Evolutionary conservation across 495 filamentous ascomycete species (phyloP).

Genomic region (Penicillium pancosmium): DNA sequence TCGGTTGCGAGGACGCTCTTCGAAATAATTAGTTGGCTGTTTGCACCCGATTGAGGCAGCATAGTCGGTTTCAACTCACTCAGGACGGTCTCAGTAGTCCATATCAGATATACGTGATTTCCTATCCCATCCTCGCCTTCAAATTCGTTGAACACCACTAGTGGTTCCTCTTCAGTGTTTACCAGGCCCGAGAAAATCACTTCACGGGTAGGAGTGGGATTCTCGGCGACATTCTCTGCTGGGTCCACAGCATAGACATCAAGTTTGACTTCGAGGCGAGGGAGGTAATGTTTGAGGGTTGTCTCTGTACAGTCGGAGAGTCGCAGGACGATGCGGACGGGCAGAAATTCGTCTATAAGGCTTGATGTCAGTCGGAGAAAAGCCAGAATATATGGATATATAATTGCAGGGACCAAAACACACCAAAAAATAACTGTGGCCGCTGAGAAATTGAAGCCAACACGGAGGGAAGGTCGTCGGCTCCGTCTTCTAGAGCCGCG

Average conservation of each 20-base stretch:
- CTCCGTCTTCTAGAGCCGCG: conserved; percentile 49
- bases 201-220: conserved; percentile 59
- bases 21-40: conserved; percentile 20
- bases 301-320: conserved; percentile 64
- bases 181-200: conserved; percentile 66
- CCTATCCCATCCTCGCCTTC: conserved; percentile 55
- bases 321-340: conserved; percentile 71
- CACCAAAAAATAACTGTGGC: conserved; percentile 71
- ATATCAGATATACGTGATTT: conserved; percentile 71
- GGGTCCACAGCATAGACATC: conserved; percentile 73
- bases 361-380: conserved; percentile 65
- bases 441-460: conserved; percentile 55
- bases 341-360: conserved; percentile 73
- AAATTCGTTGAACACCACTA: conserved; percentile 59
- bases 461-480: conserved; percentile 47
- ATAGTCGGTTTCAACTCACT: conserved; percentile 37
- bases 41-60: neutral
- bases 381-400: conserved; percentile 4
- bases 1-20: conserved; percentile 71
- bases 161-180: conserved; percentile 60
- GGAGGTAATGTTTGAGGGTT: conserved; percentile 60
- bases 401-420: conserved; percentile 27
- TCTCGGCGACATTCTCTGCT: conserved; percentile 46
- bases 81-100: conserved; percentile 79
- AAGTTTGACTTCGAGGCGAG: conserved; percentile 65